phyloP scores from a whole-genome alignment of 495 filamentous ascomycete genomes.

The Oidiodendron maius region DNA sequence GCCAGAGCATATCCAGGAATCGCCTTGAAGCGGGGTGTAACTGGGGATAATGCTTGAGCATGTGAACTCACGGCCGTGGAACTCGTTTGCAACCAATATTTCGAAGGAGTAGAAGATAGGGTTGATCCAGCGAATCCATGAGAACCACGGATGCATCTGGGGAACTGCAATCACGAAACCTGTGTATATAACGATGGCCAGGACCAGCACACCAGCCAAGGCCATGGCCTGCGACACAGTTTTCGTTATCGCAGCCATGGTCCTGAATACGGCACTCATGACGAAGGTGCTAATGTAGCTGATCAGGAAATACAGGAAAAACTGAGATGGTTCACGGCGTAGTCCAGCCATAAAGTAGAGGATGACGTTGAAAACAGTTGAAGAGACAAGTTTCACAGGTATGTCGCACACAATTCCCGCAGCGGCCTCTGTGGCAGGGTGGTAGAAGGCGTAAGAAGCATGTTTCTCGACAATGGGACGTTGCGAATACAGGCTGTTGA shows the following conservation, averaged over 20 bases:
- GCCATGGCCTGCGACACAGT: conserved; percentile 80
- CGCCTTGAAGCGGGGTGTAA: conserved; percentile 20
- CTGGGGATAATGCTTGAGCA: conserved; percentile 26
- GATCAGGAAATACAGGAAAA: conserved; percentile 64
- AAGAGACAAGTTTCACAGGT: conserved; percentile 47
- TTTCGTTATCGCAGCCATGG: conserved; percentile 70
- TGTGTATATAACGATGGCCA: conserved; percentile 70
- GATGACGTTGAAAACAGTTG: conserved; percentile 35
- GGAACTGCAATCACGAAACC: conserved; percentile 70
- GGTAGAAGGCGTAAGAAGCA: conserved; percentile 58
- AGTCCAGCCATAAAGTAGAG: conserved; percentile 72
- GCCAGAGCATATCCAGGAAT: conserved; percentile 52
- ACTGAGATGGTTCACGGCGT: conserved; percentile 44
- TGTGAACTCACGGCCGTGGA: conserved; percentile 45
- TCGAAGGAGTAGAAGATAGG: conserved; percentile 77
- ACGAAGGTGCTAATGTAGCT: conserved; percentile 54
- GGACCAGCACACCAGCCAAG: conserved; percentile 61
- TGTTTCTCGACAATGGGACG: conserved; percentile 63
- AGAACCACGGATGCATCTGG: conserved; percentile 76
- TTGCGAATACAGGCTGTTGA: conserved; percentile 54
- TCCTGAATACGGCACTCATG: conserved; percentile 77
- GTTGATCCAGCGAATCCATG: conserved; percentile 78
- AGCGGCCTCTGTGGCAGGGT: conserved; percentile 53
- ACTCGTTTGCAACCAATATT: conserved; percentile 64
- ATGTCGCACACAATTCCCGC: conserved; percentile 55